Evolutionary conservation across 2,329 filamentous ascomycete genomes (phyloP), one percentile per base, ranked within the genome.

Genomic region (Xylariaceae sp.): DNA sequence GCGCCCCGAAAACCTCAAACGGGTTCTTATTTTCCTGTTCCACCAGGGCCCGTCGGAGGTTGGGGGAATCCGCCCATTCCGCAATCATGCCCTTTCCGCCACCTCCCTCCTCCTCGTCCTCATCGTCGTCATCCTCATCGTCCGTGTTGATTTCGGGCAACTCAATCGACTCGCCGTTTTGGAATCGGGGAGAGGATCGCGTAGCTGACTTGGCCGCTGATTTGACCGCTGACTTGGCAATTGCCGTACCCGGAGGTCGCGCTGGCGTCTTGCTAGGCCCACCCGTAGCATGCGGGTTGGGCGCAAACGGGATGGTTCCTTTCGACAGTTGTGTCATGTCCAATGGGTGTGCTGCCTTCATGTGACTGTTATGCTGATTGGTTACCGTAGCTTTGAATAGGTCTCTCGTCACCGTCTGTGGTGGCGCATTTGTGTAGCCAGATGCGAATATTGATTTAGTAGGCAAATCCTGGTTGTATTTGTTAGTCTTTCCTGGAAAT

Each of bases 81-180:
- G 90, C 88, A 12, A 89, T 81, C 51, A 89, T 84, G 47, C 79
- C 71, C 47, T 74, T 74, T 35, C 79, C 79, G 35, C 74, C 32
- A 34, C 32, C 32, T 6, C 35, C 35, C 0, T 37, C 35, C 3
- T 37, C 74, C 11, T 83, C 81, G 41, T 87, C 82, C 4, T 92
- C 88, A 49, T 92, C 88, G 47, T 92, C 88, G 56, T 95, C 55
- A 42, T 59, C 89, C 65, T 96, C 91, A 32, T 90, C 91, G 68
- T 99, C 95, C 1, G 94, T 97, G 60, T 91, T 85, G 63, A 99
- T 97, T 63, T 99, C 94, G 0, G 94, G 92, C 2, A 99, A 82
- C 62, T 94, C 87, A 65, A 99, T 96, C 50, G 81, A 83, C 56
- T 99, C 94, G 57, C 91, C 90, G 63, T 90, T 92, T 58, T 87